phyloP scores from a whole-genome alignment of 192 early-diverging fungal species.

The Backusella parvicylindrica region DNA sequence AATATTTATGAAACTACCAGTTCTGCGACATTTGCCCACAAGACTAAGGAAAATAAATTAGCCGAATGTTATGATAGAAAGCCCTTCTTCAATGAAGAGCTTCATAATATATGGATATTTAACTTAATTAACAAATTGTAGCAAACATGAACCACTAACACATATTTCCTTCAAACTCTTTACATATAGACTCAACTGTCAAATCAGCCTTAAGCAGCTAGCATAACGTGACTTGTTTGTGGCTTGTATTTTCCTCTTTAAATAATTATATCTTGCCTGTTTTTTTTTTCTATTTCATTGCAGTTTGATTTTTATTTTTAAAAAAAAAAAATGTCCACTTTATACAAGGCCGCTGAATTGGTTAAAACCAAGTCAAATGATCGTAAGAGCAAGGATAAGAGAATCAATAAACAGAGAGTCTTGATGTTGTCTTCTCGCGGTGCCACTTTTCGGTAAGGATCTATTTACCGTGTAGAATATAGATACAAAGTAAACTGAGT shows the following conservation, averaged over 20 bases:
- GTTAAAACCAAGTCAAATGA: constrained; percentile 19
- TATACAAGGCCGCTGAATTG: constrained; percentile 35
- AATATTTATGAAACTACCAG: no score
- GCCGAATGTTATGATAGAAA: no score
- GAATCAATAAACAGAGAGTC: constrained; percentile 88
- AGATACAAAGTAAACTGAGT: no score
- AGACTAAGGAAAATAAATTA: no score
- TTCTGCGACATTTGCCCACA: no score
- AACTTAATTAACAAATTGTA: no score
- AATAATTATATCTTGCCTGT: neutral
- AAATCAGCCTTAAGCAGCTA: neutral
- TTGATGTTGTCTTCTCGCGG: constrained; percentile 88
- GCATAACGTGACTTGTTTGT: neutral
- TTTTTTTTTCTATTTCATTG: constrained; percentile 4
- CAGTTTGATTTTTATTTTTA: neutral
- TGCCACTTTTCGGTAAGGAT: constrained; percentile 69
- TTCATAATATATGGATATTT: no score
- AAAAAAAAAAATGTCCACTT: constrained; percentile 33
- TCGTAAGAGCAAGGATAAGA: constrained; percentile 43
- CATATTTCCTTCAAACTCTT: no score
- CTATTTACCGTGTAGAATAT: no score
- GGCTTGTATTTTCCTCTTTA: neutral
- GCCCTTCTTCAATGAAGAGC: no score
- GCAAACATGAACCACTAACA: no score
- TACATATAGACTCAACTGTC: no score